A percentile compares a stretch with the other conserved stretches of the same genome.
phyloP scores from a whole-genome alignment of 352 stramenopile species.

The Halophytophthora batemanensis region DNA sequence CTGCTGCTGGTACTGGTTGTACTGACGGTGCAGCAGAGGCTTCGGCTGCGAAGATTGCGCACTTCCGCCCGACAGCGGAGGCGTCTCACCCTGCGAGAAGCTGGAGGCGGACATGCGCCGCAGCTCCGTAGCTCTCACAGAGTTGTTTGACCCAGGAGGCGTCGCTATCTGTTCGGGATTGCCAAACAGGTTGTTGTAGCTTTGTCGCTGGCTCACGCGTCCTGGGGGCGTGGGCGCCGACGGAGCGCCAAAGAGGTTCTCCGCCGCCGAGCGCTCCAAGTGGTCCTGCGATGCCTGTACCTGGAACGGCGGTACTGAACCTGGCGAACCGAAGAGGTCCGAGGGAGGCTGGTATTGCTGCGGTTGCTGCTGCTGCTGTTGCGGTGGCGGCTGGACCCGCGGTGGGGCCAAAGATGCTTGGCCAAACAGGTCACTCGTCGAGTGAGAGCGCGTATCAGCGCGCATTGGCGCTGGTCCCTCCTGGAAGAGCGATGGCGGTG shows the following conservation, averaged over 20 bases:
- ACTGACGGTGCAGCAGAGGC: constrained; percentile 15
- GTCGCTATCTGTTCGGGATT: constrained; percentile 16
- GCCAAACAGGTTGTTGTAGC: constrained; percentile 48
- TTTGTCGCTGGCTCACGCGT: constrained; percentile 23
- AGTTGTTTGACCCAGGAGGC: not conserved
- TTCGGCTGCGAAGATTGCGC: constrained; percentile 15
- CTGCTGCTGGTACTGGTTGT: constrained; percentile 21
- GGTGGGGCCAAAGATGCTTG: constrained; percentile 4
- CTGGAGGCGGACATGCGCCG: constrained; percentile 38
- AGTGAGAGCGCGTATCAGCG: constrained; percentile 1
- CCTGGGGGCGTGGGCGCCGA: constrained; percentile 26
- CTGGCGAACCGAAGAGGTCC: constrained; percentile 29
- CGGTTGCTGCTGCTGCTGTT: constrained; percentile 11
- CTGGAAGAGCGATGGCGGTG: constrained; percentile 9
- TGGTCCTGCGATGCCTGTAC: constrained; percentile 17
- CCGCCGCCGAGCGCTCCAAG: constrained; percentile 19
- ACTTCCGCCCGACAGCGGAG: constrained; percentile 16
- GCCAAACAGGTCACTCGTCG: constrained; percentile 20
- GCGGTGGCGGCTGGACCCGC: constrained; percentile 12
- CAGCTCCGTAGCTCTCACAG: constrained; percentile 9
- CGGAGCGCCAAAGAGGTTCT: constrained; percentile 38
- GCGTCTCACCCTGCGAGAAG: constrained; percentile 41
- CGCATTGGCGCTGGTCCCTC: not conserved
- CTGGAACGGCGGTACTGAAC: constrained; percentile 27
- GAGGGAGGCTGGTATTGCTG: constrained; percentile 20